phyloP scores from a whole-genome alignment of 2,329 filamentous ascomycete genomes.

The Microdochium paspali region DNA sequence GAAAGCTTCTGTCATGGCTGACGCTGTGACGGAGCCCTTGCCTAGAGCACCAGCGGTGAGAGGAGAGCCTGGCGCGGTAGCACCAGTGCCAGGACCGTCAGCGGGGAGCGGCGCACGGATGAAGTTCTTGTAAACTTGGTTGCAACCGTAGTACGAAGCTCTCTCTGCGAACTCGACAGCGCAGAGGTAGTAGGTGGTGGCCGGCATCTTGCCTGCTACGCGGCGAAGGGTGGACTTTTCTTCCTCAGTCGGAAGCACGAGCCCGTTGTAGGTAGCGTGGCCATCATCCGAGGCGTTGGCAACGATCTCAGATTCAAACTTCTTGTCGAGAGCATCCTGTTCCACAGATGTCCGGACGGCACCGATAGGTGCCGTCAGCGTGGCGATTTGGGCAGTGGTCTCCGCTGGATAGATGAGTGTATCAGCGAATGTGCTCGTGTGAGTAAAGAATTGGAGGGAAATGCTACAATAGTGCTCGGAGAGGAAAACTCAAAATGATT shows the following conservation, averaged over 20 bases:
- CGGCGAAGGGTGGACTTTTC: constrained; percentile 33
- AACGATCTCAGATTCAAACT: constrained; percentile 2
- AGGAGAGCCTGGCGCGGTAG: constrained; percentile 20
- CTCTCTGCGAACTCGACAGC: constrained; percentile 42
- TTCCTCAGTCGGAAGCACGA: constrained; percentile 30
- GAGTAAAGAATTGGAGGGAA: too few relatives aligned
- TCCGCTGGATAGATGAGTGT: constrained; percentile 4
- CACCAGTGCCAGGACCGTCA: constrained; percentile 17
- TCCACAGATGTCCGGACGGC: constrained; percentile 13
- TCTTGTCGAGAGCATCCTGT: constrained; percentile 9
- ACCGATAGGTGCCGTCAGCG: constrained; percentile 7
- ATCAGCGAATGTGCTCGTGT: background rate
- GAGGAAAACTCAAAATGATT: too few relatives aligned
- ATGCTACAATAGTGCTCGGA: too few relatives aligned
- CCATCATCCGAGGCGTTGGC: constrained; percentile 10
- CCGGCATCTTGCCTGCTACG: constrained; percentile 32
- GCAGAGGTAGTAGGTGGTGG: constrained; percentile 32
- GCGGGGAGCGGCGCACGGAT: constrained; percentile 40
- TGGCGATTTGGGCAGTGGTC: constrained; percentile 11
- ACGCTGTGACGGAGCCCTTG: constrained; percentile 34
- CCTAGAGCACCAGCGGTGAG: constrained; percentile 35
- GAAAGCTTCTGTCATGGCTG: constrained; percentile 28
- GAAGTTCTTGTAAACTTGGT: constrained; percentile 42
- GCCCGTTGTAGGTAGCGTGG: constrained; percentile 16
- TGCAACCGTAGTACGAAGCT: constrained; percentile 41